These are phyloP conservation scores for Tanacetum coccineum DNA, from an alignment of 129 eudicot species.

Conservation along the genomic window DNA sequence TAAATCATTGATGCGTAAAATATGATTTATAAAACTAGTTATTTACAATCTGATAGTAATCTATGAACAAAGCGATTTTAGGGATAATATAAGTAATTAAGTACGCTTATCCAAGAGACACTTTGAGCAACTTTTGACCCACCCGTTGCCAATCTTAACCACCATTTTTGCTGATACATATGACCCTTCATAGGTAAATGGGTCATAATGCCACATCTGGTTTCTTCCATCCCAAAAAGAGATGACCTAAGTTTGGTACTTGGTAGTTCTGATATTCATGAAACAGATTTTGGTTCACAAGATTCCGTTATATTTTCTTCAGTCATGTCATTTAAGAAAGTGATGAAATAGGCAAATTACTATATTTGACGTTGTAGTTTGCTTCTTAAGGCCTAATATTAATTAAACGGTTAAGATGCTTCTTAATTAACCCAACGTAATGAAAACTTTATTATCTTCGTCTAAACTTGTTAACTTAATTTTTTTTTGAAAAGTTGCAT, in stretches of 20 bases:
- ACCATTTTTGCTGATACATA: neutral
- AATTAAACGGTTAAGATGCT: too few species aligned
- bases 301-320: too few species aligned
- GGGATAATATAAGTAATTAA: constrained; percentile 1
- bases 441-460: neutral
- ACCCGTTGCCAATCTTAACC: neutral
- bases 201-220: neutral
- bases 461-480: too few species aligned
- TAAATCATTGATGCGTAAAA: neutral
- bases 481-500: neutral
- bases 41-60: neutral
- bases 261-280: neutral
- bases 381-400: constrained; percentile 1
- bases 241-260: neutral
- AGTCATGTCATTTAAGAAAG: too few species aligned
- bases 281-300: too few species aligned
- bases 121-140: neutral
- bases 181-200: neutral
- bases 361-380: neutral
- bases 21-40: neutral
- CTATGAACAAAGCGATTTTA: neutral
- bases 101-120: neutral
- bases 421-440: neutral
- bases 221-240: neutral
- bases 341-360: neutral